Conservation (phyloP, 768 basidiomycete genomes). For the Phaeolepiota aurea region DNA sequence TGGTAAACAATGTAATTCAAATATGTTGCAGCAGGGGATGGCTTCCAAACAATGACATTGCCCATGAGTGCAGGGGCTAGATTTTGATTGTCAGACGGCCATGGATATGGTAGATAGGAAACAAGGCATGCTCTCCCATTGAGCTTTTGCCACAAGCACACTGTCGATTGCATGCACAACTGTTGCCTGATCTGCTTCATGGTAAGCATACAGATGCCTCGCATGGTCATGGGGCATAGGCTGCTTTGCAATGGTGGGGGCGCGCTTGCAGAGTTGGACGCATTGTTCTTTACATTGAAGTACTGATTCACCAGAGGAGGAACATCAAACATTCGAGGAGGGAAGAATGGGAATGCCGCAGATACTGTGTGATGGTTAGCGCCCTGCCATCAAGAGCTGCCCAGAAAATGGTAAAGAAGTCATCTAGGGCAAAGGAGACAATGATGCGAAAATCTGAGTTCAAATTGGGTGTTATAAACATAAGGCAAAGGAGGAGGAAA, state of each 20-base stretch:
- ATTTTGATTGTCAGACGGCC: too few relatives aligned
- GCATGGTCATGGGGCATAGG: constrained; percentile 83
- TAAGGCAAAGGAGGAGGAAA: too few relatives aligned
- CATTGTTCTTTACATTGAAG: too few relatives aligned
- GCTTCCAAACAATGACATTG: constrained; percentile 96
- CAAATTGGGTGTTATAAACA: too few relatives aligned
- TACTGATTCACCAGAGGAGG: constrained; percentile 35
- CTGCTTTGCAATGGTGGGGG: constrained; percentile 68
- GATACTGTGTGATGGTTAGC: constrained; percentile 44
- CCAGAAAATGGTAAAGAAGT: constrained; percentile 77
- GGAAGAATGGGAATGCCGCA: constrained; percentile 60
- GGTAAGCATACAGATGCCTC: constrained; percentile 73
- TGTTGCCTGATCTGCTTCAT: constrained; percentile 76
- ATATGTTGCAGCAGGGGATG: constrained; percentile 91
- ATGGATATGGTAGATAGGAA: too few relatives aligned
- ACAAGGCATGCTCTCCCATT: constrained; percentile 93
- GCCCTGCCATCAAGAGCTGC: constrained; percentile 65
- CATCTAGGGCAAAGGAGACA: too few relatives aligned
- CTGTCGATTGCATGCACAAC: constrained; percentile 78
- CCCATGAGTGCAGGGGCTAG: constrained; percentile 90
- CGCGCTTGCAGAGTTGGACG: too few relatives aligned
- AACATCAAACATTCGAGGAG: constrained; percentile 66
- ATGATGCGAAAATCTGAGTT: too few relatives aligned
- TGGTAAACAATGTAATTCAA: constrained; percentile 90
- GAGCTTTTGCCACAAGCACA: constrained; percentile 75